phyloP scores from a whole-genome alignment of 495 filamentous ascomycete species.

The Chlorociboria aeruginascens region DNA sequence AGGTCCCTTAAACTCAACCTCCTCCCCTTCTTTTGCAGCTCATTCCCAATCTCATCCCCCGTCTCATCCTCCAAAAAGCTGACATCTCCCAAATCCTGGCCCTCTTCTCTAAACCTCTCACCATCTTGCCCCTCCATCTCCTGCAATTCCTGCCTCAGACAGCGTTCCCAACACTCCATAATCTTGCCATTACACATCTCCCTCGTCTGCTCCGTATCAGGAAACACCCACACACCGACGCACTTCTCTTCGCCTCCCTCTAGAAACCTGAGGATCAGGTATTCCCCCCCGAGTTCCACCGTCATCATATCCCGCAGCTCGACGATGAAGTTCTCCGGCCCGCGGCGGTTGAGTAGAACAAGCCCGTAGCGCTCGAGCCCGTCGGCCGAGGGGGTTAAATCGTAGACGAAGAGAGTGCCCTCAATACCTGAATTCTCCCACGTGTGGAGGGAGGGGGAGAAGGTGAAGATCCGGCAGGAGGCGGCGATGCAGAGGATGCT shows the following conservation, averaged over 20 bases:
- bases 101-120: neutral
- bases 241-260: neutral
- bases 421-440: conserved; percentile 76
- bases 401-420: conserved; percentile 73
- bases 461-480: conserved; percentile 69
- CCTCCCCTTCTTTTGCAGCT: neutral
- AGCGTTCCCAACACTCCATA: neutral
- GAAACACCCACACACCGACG: conserved; percentile 6
- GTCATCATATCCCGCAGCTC: conserved; percentile 16
- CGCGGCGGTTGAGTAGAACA: conserved; percentile 25
- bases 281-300: conserved; percentile 21
- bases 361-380: conserved; percentile 15
- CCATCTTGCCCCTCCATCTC: conserved; percentile 1
- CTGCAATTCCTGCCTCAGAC: neutral
- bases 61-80: neutral
- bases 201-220: neutral
- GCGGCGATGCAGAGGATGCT: conserved; percentile 63
- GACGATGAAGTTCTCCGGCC: conserved; percentile 25
- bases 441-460: conserved; percentile 40
- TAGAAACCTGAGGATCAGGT: conserved; percentile 13
- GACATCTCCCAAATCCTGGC: neutral
- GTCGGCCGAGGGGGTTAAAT: conserved; percentile 17
- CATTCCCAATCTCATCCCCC: neutral
- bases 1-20: conserved; percentile 2
- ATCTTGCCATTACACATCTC: conserved; percentile 4